Evolutionary conservation across 2,329 filamentous ascomycete species (phyloP).

Genomic region (Aphanocladium album): DNA sequence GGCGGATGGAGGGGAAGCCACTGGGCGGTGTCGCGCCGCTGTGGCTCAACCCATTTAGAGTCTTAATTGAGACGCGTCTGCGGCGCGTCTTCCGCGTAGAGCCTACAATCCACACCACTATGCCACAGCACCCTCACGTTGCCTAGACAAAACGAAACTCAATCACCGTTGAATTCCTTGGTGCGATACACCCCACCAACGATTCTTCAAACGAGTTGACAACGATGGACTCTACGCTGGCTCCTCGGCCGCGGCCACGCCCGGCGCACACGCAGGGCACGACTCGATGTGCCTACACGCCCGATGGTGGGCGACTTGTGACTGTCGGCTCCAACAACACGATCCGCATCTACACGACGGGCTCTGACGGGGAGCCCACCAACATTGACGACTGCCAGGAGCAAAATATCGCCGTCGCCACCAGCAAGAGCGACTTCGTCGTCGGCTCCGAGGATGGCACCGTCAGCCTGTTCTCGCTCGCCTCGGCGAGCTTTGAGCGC

Average conservation of each 20-base stretch:
- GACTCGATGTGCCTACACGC: constrained; percentile 85
- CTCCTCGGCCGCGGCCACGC: constrained; percentile 53
- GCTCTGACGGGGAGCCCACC: constrained; percentile 84
- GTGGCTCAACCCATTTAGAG: neutral
- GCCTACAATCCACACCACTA: neutral
- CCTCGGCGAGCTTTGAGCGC: constrained; percentile 67
- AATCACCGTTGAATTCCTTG: neutral
- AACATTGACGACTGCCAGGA: constrained; percentile 91
- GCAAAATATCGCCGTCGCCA: constrained; percentile 73
- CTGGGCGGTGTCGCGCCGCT: neutral
- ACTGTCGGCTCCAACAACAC: constrained; percentile 93
- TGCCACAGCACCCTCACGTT: neutral
- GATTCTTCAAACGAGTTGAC: neutral
- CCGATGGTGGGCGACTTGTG: constrained; percentile 78
- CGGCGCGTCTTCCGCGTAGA: constrained; percentile 11
- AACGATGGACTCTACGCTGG: constrained; percentile 24
- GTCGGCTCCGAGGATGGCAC: constrained; percentile 90
- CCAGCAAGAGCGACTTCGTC: constrained; percentile 76
- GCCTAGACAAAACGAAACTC: neutral
- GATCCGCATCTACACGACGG: constrained; percentile 86
- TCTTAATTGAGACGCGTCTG: constrained; percentile 14
- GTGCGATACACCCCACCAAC: neutral
- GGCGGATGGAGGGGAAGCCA: neutral
- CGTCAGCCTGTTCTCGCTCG: constrained; percentile 88
- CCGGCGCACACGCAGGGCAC: constrained; percentile 79